Base-by-base conservation (phyloP, 495 filamentous ascomycete genomes). In the Cairneyella variabilis region DNA sequence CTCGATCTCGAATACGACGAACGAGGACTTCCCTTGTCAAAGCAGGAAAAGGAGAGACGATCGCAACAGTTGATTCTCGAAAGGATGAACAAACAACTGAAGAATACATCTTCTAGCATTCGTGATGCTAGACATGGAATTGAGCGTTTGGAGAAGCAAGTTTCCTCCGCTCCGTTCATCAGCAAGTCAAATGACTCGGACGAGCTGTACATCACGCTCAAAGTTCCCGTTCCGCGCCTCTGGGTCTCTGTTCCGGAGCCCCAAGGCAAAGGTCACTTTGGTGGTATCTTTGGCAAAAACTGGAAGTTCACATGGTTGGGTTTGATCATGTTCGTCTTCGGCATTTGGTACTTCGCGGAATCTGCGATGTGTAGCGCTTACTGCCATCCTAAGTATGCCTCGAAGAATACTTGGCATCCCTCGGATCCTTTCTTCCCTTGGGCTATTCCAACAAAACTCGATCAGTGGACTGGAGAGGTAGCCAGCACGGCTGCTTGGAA, bases 51-150 rank as follows among this genome's bases (percentile, higher is more conserved):
- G 9, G 76, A 78, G 16, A 32, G 54, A 45, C 34, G 53, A 32
- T 10, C 57, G 5, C 54, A 64, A 36, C 72, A 84, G 12, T 65
- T 83, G n/a, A 70, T 76, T 9, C 72, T 69, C 42, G 74, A 75
- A 28, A 72, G 78, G 43, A 75, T 90, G 71, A 78, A 76, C 48
- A 72, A 76, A 53, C 77, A 80, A 4, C 65, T 87, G 10, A 69
- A 75, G 43, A 82, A 78, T 2, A 75, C 86, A 18, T 71, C 76
- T 27, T 70, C 77, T 2, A 81, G 81, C 51, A 87, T 91, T 54
- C 76, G 76, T 1, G 80, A 83, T 20, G 79, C 87, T 18, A 84
- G 83, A 54, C 74, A 77, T 44, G 85, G 84, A 2, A 80, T 90
- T 28, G 75, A 82, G 56, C 72, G 77, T 14, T 69, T 90, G n/a